Evolutionary conservation across 2,329 filamentous ascomycete genomes (phyloP).

Genomic region (Penicillium sp.): DNA sequence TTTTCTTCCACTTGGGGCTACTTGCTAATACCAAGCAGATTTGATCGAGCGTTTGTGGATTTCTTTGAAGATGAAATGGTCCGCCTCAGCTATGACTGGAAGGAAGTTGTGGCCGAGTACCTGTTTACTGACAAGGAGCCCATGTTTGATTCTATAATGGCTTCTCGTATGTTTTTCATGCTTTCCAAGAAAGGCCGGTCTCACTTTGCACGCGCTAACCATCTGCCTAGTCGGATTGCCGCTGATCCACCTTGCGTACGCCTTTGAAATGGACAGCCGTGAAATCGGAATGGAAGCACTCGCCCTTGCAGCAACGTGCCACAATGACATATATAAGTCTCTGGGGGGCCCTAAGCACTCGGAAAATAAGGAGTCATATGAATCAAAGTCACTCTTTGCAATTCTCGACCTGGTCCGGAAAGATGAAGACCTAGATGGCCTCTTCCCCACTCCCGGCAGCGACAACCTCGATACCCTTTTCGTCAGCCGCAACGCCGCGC

Average conservation of each 20-base stretch:
- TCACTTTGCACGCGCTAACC: conserved; percentile 20
- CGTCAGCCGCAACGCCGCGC: conserved; percentile 55
- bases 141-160: conserved; percentile 68
- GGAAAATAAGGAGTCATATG: conserved; percentile 49
- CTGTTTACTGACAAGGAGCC: conserved; percentile 61
- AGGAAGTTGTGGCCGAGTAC: conserved; percentile 63
- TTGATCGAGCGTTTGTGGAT: conserved; percentile 84
- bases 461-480: conserved; percentile 63
- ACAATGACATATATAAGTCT: conserved; percentile 51
- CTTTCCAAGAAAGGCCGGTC: neutral
- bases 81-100: conserved; percentile 72
- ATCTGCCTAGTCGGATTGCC: conserved; percentile 66
- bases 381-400: conserved; percentile 56
- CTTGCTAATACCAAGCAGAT: conserved; percentile 38
- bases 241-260: conserved; percentile 91
- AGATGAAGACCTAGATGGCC: conserved; percentile 61
- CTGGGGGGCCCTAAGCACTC: conserved; percentile 66
- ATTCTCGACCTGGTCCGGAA: conserved; percentile 60
- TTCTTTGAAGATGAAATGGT: conserved; percentile 92
- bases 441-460: conserved; percentile 52
- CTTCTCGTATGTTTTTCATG: conserved; percentile 56
- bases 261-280: conserved; percentile 74
- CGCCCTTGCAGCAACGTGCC: conserved; percentile 55
- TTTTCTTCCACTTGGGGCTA: neutral
- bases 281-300: conserved; percentile 86